A percentile compares a stretch with the other conserved stretches of the same genome.
These are phyloP conservation scores for Gamsiella multidivaricata DNA, from an alignment of 192 early-diverging fungal species.

Conservation along the genomic window DNA sequence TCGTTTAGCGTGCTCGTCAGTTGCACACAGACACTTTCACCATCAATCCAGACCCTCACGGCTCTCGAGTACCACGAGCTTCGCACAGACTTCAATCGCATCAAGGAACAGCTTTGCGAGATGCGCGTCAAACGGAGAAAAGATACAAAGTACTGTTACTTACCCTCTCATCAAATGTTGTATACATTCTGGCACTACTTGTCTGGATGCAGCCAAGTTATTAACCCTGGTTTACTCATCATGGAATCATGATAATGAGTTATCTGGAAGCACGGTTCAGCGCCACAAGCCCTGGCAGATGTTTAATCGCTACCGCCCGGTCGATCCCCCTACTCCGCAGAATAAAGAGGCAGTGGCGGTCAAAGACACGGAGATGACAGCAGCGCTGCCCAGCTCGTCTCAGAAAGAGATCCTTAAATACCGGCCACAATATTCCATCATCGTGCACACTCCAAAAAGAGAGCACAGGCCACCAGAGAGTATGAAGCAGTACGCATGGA, in stretches of 20 bases:
- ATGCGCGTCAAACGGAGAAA: too few species aligned
- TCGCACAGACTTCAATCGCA: too few species aligned
- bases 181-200: neutral
- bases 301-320: neutral
- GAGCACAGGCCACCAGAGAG: neutral
- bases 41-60: too few species aligned
- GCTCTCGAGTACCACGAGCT: too few species aligned
- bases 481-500: conserved; percentile 5
- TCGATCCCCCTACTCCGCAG: neutral
- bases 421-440: neutral
- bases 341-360: neutral
- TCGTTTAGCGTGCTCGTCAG: too few species aligned
- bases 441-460: neutral
- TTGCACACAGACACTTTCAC: too few species aligned
- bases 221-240: neutral
- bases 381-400: neutral
- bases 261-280: neutral
- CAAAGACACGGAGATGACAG: neutral
- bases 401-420: conserved; percentile 15
- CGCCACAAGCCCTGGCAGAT: neutral
- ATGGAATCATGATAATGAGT: neutral
- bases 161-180: neutral
- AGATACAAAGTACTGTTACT: too few species aligned
- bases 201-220: too few species aligned
- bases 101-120: too few species aligned